A percentile compares a stretch with the other conserved stretches of the same genome.
Evolutionary conservation across 495 filamentous ascomycete species (phyloP).

Genomic region (Durotheca rogersii): DNA sequence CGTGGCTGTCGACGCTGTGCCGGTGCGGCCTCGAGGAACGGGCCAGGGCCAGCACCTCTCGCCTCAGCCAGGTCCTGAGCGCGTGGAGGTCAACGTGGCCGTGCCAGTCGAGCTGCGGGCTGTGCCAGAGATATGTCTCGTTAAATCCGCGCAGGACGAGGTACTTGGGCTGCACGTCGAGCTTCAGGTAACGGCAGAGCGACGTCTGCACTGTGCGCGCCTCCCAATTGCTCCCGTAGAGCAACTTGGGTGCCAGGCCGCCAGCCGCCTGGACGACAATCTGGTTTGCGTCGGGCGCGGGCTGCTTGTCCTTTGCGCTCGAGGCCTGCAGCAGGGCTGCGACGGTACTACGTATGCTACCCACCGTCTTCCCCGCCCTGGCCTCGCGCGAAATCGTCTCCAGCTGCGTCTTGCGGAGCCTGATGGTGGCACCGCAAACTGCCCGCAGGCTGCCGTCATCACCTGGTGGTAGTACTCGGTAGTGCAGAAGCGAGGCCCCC

Average conservation of each 20-base stretch:
- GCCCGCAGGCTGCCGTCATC: slow-evolving; percentile 18
- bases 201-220: slow-evolving; percentile 31
- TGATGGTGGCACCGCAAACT: slow-evolving; percentile 2
- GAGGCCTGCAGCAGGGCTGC: slow-evolving; percentile 7
- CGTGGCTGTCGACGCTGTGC: slow-evolving; percentile 16
- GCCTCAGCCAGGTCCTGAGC: slow-evolving; percentile 27
- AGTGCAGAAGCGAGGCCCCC: slow-evolving; percentile 1
- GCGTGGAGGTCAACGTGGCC: slow-evolving; percentile 17
- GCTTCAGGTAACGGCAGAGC: slow-evolving; percentile 38
- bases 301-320: background rate
- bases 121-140: slow-evolving; percentile 38
- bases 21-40: slow-evolving; percentile 3
- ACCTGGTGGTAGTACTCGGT: slow-evolving; percentile 11
- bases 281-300: slow-evolving; percentile 24
- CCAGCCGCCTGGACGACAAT: slow-evolving; percentile 34
- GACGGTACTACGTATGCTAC: slow-evolving; percentile 16
- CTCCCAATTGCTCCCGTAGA: slow-evolving; percentile 41
- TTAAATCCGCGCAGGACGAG: slow-evolving; percentile 35
- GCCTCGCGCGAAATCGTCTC: slow-evolving; percentile 11
- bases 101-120: slow-evolving; percentile 15
- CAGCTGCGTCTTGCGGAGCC: slow-evolving; percentile 13
- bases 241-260: slow-evolving; percentile 31
- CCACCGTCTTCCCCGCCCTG: slow-evolving; percentile 13
- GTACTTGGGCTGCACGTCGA: slow-evolving; percentile 31
- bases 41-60: slow-evolving; percentile 10